A percentile compares a stretch with the other conserved stretches of the same genome.
phyloP scores from a whole-genome alignment of 176 grass and related monocot species.

The Aegilops tauschii region DNA sequence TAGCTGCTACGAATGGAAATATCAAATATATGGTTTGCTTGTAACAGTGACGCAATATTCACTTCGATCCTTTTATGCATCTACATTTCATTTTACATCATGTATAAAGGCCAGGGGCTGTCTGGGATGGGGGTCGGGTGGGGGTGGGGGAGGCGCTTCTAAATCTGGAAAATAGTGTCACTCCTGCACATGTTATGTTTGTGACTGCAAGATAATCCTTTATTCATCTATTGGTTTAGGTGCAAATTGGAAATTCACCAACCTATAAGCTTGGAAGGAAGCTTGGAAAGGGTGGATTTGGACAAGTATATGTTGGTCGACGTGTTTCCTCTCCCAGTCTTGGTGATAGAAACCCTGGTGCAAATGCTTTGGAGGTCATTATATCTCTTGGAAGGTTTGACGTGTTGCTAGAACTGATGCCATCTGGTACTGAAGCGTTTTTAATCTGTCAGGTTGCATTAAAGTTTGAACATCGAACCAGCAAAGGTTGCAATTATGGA shows the following conservation, averaged over 20 bases:
- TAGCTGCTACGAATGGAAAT: not conserved
- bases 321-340: constrained; percentile 55
- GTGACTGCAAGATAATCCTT: not conserved
- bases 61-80: not conserved
- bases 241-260: constrained; percentile 79
- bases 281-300: constrained; percentile 97
- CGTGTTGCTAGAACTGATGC: constrained; percentile 23
- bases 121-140: too few species aligned
- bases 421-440: not conserved
- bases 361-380: constrained; percentile 78
- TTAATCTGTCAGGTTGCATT: constrained; percentile 68
- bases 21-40: not conserved
- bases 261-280: constrained; percentile 87
- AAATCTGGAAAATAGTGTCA: not conserved
- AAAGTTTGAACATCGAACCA: constrained; percentile 93
- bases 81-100: not conserved
- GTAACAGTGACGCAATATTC: not conserved
- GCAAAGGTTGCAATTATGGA: constrained; percentile 89
- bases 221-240: constrained; percentile 33
- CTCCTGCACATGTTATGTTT: not conserved
- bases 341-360: constrained; percentile 52
- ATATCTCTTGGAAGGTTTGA: constrained; percentile 26
- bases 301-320: constrained; percentile 87
- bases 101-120: not conserved
- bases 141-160: not conserved